Conservation (phyloP, 176 grass and related monocot genomes). For the Eragrostis nindensis region DNA sequence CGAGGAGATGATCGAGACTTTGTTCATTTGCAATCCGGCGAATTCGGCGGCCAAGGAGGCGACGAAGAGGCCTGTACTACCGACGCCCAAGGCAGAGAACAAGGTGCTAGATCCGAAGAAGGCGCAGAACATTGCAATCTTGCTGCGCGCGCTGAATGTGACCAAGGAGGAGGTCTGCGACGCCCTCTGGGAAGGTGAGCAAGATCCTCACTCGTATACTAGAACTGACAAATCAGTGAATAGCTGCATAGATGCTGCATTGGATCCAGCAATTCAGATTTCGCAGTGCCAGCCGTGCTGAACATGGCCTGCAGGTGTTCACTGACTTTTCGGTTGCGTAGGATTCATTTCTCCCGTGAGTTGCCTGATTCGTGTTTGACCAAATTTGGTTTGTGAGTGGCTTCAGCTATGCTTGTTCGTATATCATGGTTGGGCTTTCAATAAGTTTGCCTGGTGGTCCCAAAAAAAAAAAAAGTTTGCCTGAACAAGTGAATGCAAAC, state of each 20-base stretch:
- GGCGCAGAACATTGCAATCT: slow-evolving; percentile 96
- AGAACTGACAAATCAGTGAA: neutral
- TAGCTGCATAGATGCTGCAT: slow-evolving; percentile 18
- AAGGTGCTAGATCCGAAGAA: slow-evolving; percentile 97
- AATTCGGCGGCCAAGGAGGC: slow-evolving; percentile 59
- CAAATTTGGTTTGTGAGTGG: slow-evolving; percentile 19
- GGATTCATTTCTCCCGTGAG: slow-evolving; percentile 29
- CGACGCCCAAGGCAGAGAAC: slow-evolving; percentile 72
- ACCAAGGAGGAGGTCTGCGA: slow-evolving; percentile 94
- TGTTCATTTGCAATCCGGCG: slow-evolving; percentile 85
- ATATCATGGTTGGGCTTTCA: slow-evolving; percentile 38
- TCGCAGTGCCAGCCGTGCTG: neutral
- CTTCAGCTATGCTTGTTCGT: neutral
- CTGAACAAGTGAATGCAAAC: slow-evolving; percentile 42
- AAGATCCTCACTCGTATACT: slow-evolving; percentile 17
- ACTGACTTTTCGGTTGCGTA: neutral
- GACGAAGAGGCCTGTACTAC: slow-evolving; percentile 54
- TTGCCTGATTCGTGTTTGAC: slow-evolving; percentile 22
- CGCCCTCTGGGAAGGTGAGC: slow-evolving; percentile 87
- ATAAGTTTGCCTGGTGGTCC: too few relatives aligned
- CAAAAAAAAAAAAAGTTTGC: too few relatives aligned
- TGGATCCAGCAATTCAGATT: slow-evolving; percentile 15
- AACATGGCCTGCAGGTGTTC: neutral
- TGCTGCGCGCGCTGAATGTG: slow-evolving; percentile 93
- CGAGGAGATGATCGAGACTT: slow-evolving; percentile 99